phyloP scores from a whole-genome alignment of 129 eudicot species.

The Sambucus nigra region DNA sequence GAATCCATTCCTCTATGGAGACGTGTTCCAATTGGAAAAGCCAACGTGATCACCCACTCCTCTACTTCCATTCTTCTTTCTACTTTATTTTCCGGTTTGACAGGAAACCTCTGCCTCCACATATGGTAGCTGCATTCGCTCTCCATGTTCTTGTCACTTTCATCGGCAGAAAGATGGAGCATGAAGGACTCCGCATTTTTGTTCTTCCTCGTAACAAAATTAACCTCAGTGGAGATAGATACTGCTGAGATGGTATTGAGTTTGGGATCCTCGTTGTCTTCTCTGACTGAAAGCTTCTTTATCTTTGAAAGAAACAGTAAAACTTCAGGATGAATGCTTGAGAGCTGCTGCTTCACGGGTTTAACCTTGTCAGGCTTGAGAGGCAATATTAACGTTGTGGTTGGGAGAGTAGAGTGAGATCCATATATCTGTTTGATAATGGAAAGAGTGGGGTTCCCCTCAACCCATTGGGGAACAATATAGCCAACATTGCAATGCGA shows the following conservation, averaged over 20 bases:
- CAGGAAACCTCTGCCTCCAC: constrained; percentile 60
- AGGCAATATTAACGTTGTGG: constrained; percentile 48
- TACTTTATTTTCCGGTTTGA: constrained; percentile 28
- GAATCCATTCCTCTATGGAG: constrained; percentile 30
- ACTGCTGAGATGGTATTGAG: constrained; percentile 28
- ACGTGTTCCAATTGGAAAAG: constrained; percentile 45
- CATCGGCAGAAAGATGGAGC: constrained; percentile 39
- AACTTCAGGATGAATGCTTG: constrained; percentile 49
- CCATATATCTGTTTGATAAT: constrained; percentile 32
- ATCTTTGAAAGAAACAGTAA: constrained; percentile 48
- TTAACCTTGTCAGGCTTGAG: constrained; percentile 45
- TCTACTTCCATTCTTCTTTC: constrained; percentile 40
- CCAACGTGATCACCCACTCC: constrained; percentile 50
- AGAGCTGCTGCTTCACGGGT: constrained; percentile 46
- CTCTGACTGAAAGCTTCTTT: constrained; percentile 37
- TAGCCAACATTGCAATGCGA: constrained; percentile 46
- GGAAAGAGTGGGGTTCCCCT: constrained; percentile 27
- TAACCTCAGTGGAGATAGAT: constrained; percentile 48
- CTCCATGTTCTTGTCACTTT: constrained; percentile 5
- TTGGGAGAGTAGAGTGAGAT: constrained; percentile 24
- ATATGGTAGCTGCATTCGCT: constrained; percentile 42
- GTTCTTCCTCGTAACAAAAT: constrained; percentile 33
- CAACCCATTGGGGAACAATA: constrained; percentile 71
- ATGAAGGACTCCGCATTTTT: constrained; percentile 46
- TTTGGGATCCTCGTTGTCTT: constrained; percentile 26